phyloP scores from a whole-genome alignment of 805 yeast genomes.

The Candida hispaniensis region DNA sequence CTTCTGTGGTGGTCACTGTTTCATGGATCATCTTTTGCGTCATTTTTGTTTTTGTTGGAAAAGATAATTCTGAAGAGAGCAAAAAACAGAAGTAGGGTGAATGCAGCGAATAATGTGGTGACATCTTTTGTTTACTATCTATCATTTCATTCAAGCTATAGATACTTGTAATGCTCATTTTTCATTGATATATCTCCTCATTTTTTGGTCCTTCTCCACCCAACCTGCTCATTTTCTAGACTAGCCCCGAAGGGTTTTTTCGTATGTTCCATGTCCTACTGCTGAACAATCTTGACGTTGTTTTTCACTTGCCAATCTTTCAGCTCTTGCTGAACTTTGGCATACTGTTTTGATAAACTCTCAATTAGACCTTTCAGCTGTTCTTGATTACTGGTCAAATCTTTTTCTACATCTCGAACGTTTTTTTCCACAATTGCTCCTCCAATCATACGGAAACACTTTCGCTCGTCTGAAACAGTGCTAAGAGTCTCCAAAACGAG shows the following conservation, averaged over 20 bases:
- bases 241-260: no score
- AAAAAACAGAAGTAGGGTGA: no score
- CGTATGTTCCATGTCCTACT: no score
- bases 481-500: slow-evolving; percentile 50
- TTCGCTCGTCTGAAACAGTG: slow-evolving; percentile 46
- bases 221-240: no score
- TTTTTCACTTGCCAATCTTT: slow-evolving; percentile 41
- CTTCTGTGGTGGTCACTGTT: slow-evolving; percentile 54
- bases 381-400: slow-evolving; percentile 44
- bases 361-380: slow-evolving; percentile 37
- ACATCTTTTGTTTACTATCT: no score
- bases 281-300: slow-evolving; percentile 38
- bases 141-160: no score
- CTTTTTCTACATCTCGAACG: slow-evolving; percentile 63
- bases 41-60: slow-evolving; percentile 36
- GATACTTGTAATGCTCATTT: no score
- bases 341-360: slow-evolving; percentile 33
- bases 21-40: slow-evolving; percentile 74
- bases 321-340: slow-evolving; percentile 35
- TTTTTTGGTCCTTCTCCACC: no score
- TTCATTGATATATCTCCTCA: no score
- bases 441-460: slow-evolving; percentile 88
- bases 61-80: no score
- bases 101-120: no score
- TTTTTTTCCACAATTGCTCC: slow-evolving; percentile 79